Percentiles rank a stretch among this genome's conserved stretches.
phyloP scores from a whole-genome alignment of 176 grass and related monocot genomes.

The Lolium perenne region DNA sequence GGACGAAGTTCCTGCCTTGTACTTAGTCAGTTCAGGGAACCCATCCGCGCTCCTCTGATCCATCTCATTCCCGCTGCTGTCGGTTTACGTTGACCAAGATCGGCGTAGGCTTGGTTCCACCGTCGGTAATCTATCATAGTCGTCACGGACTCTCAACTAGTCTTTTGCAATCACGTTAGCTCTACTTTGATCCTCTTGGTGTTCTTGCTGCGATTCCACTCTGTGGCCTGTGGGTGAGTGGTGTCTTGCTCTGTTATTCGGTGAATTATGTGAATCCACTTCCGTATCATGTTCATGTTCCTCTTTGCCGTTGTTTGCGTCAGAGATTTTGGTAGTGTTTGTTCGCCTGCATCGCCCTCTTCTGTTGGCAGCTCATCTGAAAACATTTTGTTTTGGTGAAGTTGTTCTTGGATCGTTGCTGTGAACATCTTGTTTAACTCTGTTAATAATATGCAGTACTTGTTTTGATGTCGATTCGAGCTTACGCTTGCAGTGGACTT shows the following conservation, averaged over 20 bases:
- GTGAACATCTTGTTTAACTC: not conserved
- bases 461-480: not conserved
- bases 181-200: slow-evolving; percentile 11
- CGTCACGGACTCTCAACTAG: not conserved
- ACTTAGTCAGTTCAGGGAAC: not conserved
- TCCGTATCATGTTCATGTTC: not conserved
- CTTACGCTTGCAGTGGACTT: not conserved
- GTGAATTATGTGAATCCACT: not conserved
- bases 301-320: not conserved
- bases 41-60: not conserved
- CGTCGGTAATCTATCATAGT: not conserved
- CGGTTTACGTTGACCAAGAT: not conserved
- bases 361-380: slow-evolving; percentile 30
- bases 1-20: slow-evolving; percentile 48
- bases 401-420: slow-evolving; percentile 21
- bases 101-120: not conserved
- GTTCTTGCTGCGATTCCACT: slow-evolving; percentile 22
- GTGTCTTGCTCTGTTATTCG: slow-evolving; percentile 20
- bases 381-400: not conserved
- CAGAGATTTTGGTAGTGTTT: not conserved
- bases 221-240: slow-evolving; percentile 5
- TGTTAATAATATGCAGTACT: not conserved
- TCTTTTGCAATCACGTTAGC: not conserved
- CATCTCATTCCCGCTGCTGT: not conserved
- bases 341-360: slow-evolving; percentile 19